Conservation (phyloP, 2,329 filamentous ascomycete species). For the Endoconidiophora polonica region DNA sequence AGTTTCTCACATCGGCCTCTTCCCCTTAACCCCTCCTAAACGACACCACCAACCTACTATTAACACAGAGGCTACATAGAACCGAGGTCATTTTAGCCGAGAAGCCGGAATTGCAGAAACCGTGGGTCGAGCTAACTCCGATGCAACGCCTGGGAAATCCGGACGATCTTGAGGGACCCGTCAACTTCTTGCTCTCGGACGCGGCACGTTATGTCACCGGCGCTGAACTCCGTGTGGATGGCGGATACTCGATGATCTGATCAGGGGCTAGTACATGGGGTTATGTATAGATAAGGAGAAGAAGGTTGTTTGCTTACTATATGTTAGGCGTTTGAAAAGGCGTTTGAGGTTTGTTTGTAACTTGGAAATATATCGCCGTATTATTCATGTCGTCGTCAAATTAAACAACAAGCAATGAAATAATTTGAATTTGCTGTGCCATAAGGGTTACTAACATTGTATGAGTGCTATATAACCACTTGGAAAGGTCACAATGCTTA, state of each 20-base stretch:
- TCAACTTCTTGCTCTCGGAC: constrained; percentile 71
- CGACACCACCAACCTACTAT: not conserved
- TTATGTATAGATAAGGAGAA: not conserved
- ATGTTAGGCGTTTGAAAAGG: not conserved
- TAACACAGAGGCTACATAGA: constrained; percentile 25
- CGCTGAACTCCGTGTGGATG: constrained; percentile 67
- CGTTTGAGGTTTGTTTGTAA: too few relatives aligned
- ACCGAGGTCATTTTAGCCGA: constrained; percentile 90
- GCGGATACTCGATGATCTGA: constrained; percentile 56
- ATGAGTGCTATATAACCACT: too few relatives aligned
- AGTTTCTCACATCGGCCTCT: constrained; percentile 22
- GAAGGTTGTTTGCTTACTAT: not conserved
- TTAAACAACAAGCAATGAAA: too few relatives aligned
- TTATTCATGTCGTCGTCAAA: too few relatives aligned
- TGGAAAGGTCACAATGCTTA: too few relatives aligned
- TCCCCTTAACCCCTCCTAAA: too few relatives aligned
- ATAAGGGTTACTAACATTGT: too few relatives aligned
- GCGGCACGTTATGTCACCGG: constrained; percentile 56
- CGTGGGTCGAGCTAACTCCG: constrained; percentile 87
- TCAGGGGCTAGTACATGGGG: too few relatives aligned
- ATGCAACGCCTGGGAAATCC: constrained; percentile 87
- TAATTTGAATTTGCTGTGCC: too few relatives aligned
- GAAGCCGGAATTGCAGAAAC: constrained; percentile 72
- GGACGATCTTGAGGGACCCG: constrained; percentile 83
- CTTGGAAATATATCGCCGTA: too few relatives aligned